Evolutionary conservation across 352 stramenopile genomes (phyloP), one percentile per base, ranked within the genome.

Genomic region (Phytopythium vexans): DNA sequence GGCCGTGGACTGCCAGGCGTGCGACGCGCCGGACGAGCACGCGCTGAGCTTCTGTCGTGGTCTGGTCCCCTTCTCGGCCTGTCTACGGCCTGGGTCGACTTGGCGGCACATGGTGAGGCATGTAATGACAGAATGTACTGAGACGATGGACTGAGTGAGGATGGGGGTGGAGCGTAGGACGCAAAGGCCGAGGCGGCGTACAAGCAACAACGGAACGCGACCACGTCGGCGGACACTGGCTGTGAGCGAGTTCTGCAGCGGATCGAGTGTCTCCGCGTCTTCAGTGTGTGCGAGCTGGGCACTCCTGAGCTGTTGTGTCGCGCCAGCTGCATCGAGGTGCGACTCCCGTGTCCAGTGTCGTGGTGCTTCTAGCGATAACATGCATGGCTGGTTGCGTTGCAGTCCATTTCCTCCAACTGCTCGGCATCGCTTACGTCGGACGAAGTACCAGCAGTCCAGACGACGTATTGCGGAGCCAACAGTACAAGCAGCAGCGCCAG

Each of bases 221-320:
- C 57, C 3, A 8, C 34, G 0, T 31, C 34, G 3, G 14, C 64
- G 14, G 58, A 42, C 36, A 48, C 56, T 6, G 75, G 60, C 41
- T 91, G 81, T 51, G 34, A 36, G 10, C 64, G 52, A 1, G 58
- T 66, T 12, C 54, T 89, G 10, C 74, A 75, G 40, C 62, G 66
- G 12, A 71, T 74, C 6, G 60, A 82, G 44, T 92, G 82, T 35
- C 58, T 76, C 49, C 78, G 68, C 42, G 54, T 73, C 12, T 92
- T 92, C 54, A 86, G 68, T 40, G 78, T 85, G 32, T 92, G 82
- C 42, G 82, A 89, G 44, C 72, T 89, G 52, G 81, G 82, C 2
- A 66, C 78, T 3, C 63, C 77, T 16, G 72, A 88, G 66, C 65
- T 49, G 34, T 69, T 92, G 16, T 89, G 79, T 49, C 58, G 71